Base-by-base conservation (phyloP, 768 basidiomycete species). In the Mycena vulgaris region DNA sequence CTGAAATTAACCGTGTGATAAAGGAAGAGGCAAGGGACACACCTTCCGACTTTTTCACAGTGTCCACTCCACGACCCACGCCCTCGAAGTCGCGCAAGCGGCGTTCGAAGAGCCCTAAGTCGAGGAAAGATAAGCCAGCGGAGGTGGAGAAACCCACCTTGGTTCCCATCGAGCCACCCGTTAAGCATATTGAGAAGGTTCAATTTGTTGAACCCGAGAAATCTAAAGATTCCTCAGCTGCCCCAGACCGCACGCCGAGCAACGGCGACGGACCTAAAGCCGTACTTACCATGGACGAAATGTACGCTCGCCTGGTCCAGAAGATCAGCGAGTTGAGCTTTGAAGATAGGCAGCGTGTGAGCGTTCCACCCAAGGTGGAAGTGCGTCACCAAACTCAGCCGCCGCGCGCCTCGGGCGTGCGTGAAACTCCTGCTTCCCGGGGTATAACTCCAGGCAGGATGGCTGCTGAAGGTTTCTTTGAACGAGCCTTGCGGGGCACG, bases 291-390 rank as follows among this genome's bases (percentile, higher is more conserved):
- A 10, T 21, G 8, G 51, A 52, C 39, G 28, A 63, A 53, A 51
- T 63, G 33, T 37, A 27, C n/a, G 35, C 33, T 37, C 35, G 31
- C 13, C 47, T 62, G 31, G 27, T 3, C 8, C 19, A 51, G 39
- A 62, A 31, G 33, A 62, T 62, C 61, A 51, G 48, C n/a, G 60
- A 61, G 48, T 31, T n/a, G n/a, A n/a, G n/a, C n/a, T n/a, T 61
- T 11, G 47, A 61, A 7, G 16, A 27, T 7, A 21, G 25, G 48
- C 27, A 49, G 10, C 35, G 35, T 37, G 35, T 37, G 8, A 37
- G 35, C 14, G 35, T 7, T 6, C 8, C 35, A 37, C n/a, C 48
- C n/a, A n/a, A n/a, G n/a, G n/a, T n/a, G n/a, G n/a, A n/a, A n/a
- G 25, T 25, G 28, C 53, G n/a, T n/a, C n/a, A n/a, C n/a, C 8